Conservation (phyloP, 169 alveolate genomes). For the Neospora caninum region DNA sequence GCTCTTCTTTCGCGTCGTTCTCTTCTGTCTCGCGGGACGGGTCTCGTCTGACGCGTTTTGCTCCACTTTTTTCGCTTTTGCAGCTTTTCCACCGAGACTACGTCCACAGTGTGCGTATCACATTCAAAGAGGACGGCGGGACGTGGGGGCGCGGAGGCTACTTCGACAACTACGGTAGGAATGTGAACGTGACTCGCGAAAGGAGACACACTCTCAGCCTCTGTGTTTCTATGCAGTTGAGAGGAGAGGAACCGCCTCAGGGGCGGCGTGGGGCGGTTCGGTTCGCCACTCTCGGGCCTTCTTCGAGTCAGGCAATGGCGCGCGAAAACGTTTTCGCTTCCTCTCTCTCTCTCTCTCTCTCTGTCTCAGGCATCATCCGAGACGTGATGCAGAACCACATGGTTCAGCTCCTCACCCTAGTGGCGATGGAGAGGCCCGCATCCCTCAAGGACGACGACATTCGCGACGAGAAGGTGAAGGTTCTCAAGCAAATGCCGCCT, state of each 20-base stretch:
- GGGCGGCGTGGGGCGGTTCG: too few species aligned
- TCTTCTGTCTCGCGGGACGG: too few species aligned
- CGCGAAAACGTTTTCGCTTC: background rate
- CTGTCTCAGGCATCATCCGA: constrained; percentile 72
- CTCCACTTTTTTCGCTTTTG: background rate
- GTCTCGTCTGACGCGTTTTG: too few species aligned
- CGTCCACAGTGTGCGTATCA: constrained; percentile 73
- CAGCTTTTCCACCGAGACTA: constrained; percentile 74
- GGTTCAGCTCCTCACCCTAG: constrained; percentile 75
- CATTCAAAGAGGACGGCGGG: constrained; percentile 71
- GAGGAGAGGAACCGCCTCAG: too few species aligned
- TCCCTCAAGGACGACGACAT: constrained; percentile 73
- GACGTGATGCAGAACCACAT: constrained; percentile 81
- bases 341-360: background rate
- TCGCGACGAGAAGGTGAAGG: constrained; percentile 77
- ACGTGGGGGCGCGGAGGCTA: constrained; percentile 78
- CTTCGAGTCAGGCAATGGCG: too few species aligned
- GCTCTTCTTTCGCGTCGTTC: too few species aligned
- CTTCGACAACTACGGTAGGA: constrained; percentile 73
- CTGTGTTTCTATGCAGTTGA: too few species aligned
- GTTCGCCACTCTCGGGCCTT: too few species aligned
- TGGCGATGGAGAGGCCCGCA: constrained; percentile 79
- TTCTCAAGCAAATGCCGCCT: constrained; percentile 74
- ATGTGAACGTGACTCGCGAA: too few species aligned
- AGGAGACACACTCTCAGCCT: too few species aligned